phyloP scores from a whole-genome alignment of 2,329 filamentous ascomycete genomes.

The Phialophora chinensis region DNA sequence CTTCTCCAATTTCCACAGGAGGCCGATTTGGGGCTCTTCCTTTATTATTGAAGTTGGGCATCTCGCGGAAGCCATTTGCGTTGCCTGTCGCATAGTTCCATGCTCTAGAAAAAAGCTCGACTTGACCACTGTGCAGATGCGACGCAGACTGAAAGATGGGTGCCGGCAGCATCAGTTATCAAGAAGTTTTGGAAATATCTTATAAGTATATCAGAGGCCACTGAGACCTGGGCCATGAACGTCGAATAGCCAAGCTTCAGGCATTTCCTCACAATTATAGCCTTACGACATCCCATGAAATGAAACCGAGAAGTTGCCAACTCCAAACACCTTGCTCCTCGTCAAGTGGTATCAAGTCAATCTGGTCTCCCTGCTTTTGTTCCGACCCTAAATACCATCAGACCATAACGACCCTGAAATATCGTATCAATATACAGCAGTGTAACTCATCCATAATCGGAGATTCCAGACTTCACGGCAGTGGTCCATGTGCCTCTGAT shows the following conservation, averaged over 20 bases:
- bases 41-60: neutral
- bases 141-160: neutral
- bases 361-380: constrained; percentile 4
- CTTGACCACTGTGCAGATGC: neutral
- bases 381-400: neutral
- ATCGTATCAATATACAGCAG: neutral
- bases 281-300: neutral
- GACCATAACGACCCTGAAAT: neutral
- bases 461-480: constrained; percentile 16
- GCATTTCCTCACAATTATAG: neutral
- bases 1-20: neutral
- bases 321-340: constrained; percentile 4
- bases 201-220: neutral
- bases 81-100: neutral
- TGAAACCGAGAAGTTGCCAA: neutral
- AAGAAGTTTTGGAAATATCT: neutral
- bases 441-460: neutral
- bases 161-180: neutral
- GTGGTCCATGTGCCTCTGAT: constrained; percentile 16
- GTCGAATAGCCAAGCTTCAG: neutral
- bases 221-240: neutral
- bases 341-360: constrained; percentile 1
- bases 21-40: too few species aligned
- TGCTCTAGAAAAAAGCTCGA: neutral
- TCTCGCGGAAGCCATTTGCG: neutral